Evolutionary conservation across 2,329 filamentous ascomycete genomes (phyloP).

Genomic region (Mycosphaerella sp.): DNA sequence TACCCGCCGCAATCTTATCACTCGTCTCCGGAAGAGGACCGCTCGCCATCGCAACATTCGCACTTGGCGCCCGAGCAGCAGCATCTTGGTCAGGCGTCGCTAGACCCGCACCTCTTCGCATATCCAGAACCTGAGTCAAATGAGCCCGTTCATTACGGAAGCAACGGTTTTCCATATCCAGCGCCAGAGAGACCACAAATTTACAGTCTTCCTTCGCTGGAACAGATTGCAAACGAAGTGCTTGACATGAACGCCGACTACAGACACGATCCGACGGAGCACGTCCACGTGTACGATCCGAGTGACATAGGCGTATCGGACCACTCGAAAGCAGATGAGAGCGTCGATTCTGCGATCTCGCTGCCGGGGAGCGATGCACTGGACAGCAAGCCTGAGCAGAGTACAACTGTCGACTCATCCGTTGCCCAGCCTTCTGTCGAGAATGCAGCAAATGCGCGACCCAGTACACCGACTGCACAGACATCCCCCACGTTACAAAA

Average conservation of each 20-base stretch:
- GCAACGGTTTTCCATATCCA: conserved; percentile 24
- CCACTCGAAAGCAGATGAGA: conserved; percentile 23
- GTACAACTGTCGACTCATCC: not conserved
- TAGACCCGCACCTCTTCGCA: conserved; percentile 20
- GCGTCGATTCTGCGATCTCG: conserved; percentile 30
- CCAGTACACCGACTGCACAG: not conserved
- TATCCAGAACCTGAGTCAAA: conserved; percentile 10
- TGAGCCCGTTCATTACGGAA: conserved; percentile 4
- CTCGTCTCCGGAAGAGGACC: conserved; percentile 2
- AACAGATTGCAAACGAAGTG: conserved; percentile 35
- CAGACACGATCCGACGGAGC: conserved; percentile 15
- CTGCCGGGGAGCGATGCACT: conserved; percentile 21
- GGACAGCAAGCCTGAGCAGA: conserved; percentile 10
- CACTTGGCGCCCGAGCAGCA: conserved; percentile 8
- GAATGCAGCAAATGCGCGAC: not conserved
- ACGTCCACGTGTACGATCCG: conserved; percentile 18
- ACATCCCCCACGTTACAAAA: conserved; percentile 13
- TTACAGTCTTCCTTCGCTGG: conserved; percentile 30
- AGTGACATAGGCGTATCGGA: conserved; percentile 14
- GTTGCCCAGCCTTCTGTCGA: conserved; percentile 9
- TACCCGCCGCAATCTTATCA: conserved; percentile 12
- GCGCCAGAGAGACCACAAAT: conserved; percentile 17
- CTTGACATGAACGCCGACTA: conserved; percentile 32
- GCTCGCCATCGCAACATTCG: conserved; percentile 10
- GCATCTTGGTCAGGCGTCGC: conserved; percentile 16